phyloP scores from a whole-genome alignment of 2,329 filamentous ascomycete species.

The Cordyceps fumosorosea region DNA sequence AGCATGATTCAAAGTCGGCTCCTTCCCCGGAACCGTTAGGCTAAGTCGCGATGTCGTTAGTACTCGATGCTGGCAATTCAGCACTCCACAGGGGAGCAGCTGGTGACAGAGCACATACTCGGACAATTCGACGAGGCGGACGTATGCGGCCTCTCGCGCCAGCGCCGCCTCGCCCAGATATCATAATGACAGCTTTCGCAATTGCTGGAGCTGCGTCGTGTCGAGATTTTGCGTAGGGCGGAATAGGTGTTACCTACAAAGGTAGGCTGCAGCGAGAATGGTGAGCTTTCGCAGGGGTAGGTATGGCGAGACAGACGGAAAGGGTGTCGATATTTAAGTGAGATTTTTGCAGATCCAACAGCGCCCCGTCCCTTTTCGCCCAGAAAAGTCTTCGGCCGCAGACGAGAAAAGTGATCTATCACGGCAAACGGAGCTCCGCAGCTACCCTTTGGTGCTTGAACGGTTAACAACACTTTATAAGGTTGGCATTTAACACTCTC shows the following conservation, averaged over 20 bases:
- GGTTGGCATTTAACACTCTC: neutral
- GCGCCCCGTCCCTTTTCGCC: neutral
- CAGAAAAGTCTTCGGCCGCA: neutral
- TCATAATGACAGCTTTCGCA: slow-evolving; percentile 28
- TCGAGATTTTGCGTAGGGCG: neutral
- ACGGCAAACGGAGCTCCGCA: slow-evolving; percentile 1
- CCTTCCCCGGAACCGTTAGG: slow-evolving; percentile 42
- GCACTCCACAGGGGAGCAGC: neutral
- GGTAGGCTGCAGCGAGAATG: neutral
- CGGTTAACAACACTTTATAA: neutral
- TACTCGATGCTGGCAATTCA: neutral
- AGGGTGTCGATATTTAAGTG: neutral
- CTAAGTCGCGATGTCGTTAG: slow-evolving; percentile 19
- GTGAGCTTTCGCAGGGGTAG: neutral
- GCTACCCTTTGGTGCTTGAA: neutral
- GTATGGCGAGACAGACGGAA: neutral
- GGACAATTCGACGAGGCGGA: slow-evolving; percentile 35
- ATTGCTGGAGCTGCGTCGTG: neutral
- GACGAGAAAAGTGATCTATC: neutral
- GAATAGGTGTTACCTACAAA: neutral
- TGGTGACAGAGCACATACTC: slow-evolving; percentile 27
- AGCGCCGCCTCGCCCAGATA: slow-evolving; percentile 42
- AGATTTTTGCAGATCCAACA: neutral
- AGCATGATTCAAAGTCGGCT: slow-evolving; percentile 79
- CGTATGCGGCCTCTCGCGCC: slow-evolving; percentile 34